phyloP scores from a whole-genome alignment of 2,329 filamentous ascomycete genomes.

The Pseudogymnoascus sp. region DNA sequence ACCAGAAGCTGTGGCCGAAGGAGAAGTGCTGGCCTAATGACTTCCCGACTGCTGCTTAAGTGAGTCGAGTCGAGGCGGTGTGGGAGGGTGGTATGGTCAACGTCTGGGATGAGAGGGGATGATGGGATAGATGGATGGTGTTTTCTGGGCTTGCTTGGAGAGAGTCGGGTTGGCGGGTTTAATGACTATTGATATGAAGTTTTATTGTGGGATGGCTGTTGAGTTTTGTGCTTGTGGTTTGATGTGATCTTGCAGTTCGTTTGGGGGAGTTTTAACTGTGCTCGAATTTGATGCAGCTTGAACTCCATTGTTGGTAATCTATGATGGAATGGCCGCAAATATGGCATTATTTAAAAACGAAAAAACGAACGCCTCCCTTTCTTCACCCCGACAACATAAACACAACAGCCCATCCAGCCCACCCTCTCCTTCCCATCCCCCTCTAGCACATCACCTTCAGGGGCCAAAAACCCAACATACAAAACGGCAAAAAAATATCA shows the following conservation, averaged over 20 bases:
- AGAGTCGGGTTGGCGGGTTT: conserved; percentile 2
- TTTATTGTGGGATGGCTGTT: background rate
- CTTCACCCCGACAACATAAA: background rate
- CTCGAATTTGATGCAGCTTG: background rate
- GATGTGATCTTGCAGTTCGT: background rate
- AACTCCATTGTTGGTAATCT: background rate
- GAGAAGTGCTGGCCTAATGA: conserved; percentile 51
- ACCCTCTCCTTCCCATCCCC: no score
- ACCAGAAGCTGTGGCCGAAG: conserved; percentile 42
- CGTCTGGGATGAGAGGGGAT: background rate
- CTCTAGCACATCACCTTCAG: no score
- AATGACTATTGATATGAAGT: conserved; percentile 6
- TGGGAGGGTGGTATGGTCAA: background rate
- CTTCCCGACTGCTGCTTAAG: conserved; percentile 25
- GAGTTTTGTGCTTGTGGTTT: background rate
- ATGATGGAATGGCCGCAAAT: background rate
- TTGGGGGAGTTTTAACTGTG: background rate
- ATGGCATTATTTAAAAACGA: background rate
- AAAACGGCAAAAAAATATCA: background rate
- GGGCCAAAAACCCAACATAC: no score
- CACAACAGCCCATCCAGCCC: background rate
- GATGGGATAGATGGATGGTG: background rate
- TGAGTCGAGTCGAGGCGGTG: background rate
- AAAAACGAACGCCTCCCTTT: background rate
- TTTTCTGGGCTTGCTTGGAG: background rate